Percentiles rank a stretch among this genome's conserved stretches.
These are phyloP conservation scores for Margaritispora aquatica DNA, from an alignment of 495 filamentous ascomycete species.

Conservation along the genomic window DNA sequence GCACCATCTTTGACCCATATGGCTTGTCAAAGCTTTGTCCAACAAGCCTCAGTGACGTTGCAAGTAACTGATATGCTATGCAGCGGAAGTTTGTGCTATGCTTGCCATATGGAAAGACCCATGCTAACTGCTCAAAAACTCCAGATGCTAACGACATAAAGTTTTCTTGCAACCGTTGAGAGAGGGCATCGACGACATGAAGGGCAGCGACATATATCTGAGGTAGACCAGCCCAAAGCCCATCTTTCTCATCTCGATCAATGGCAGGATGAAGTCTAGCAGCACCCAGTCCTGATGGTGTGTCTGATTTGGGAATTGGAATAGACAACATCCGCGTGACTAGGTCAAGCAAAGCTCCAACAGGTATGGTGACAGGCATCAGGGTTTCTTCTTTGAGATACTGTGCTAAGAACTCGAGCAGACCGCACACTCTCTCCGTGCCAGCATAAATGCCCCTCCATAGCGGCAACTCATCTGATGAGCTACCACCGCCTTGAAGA, in stretches of 20 bases:
- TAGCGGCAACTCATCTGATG: slow-evolving; percentile 44
- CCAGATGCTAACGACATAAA: slow-evolving; percentile 48
- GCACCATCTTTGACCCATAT: slow-evolving; percentile 48
- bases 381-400: slow-evolving; percentile 50
- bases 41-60: slow-evolving; percentile 46
- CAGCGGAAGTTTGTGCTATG: slow-evolving; percentile 50
- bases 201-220: slow-evolving; percentile 65
- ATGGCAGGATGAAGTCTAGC: slow-evolving; percentile 57
- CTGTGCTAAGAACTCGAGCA: slow-evolving; percentile 52
- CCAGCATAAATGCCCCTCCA: slow-evolving; percentile 73
- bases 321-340: slow-evolving; percentile 62
- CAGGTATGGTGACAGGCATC: slow-evolving; percentile 51
- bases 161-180: slow-evolving; percentile 45
- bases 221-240: slow-evolving; percentile 63
- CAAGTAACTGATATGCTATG: slow-evolving; percentile 55
- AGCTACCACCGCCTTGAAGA: slow-evolving; percentile 35
- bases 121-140: slow-evolving; percentile 59
- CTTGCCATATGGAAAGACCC: slow-evolving; percentile 60
- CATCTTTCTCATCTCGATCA: slow-evolving; percentile 69
- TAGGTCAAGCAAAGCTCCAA: slow-evolving; percentile 60
- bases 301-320: slow-evolving; percentile 41
- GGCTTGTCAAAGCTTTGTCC: slow-evolving; percentile 60
- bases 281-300: slow-evolving; percentile 30
- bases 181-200: slow-evolving; percentile 45
- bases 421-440: slow-evolving; percentile 55